Base-by-base conservation (phyloP, 768 basidiomycete genomes). In the Boletus eberwhitei region DNA sequence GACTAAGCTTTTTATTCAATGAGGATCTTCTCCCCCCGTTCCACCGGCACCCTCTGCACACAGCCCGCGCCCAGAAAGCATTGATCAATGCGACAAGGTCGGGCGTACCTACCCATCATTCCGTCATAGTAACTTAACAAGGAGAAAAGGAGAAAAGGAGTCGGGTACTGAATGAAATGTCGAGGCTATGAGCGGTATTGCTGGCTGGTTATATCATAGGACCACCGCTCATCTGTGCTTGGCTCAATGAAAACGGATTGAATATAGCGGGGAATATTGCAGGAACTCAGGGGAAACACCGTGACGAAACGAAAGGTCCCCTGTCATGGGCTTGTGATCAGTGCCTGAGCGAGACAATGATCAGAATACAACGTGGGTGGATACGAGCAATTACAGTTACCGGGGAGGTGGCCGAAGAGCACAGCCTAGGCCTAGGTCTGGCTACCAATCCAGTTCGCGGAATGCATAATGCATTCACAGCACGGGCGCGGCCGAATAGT, bases 1-100 rank as follows among this genome's bases (percentile, higher is more conserved):
- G 17, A 34, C 40, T 6, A 2, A 21, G 12, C 41, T 17, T 55
- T 55, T 64, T 64, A 64, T n/a, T n/a, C n/a, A n/a, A n/a, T n/a
- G n/a, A n/a, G n/a, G n/a, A n/a, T n/a, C n/a, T n/a, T n/a, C n/a
- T n/a, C n/a, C n/a, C n/a, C n/a, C n/a, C n/a, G n/a, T n/a, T n/a
- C n/a, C n/a, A n/a, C n/a, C n/a, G n/a, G n/a, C 21, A 40, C 24
- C n/a, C 9, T 3, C 22, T 29, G 17, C 21, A 29, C 31, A 43
- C 36, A 29, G 40, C 24, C 22, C 29, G 1, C 3, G 5, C 24
- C 31, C 21, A 17, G 24, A 9, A 35, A 2, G 7, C 16, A 35
- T 34, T 8, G 22, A 8, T 24, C 22, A 1, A 34, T 40, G 26
- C 11, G 38, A 24, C 19, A 42, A 56, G 41, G 36, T 37, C 22